Conservation (phyloP, 83 land plant genomes). For the Thuja plicata region DNA sequence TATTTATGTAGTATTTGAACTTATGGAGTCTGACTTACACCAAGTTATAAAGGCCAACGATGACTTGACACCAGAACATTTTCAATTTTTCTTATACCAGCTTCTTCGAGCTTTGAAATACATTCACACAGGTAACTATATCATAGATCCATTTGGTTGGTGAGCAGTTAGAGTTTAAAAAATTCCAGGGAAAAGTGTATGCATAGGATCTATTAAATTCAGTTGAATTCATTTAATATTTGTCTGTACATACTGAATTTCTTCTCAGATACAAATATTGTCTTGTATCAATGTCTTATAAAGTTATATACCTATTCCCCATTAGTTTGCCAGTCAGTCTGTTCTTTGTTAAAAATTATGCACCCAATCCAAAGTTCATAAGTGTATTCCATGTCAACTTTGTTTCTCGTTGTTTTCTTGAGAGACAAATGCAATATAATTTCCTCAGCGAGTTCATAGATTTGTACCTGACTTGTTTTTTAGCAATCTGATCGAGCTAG, state of each 20-base stretch:
- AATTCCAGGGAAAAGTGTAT: background rate
- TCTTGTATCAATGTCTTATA: background rate
- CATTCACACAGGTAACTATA: conserved; percentile 57
- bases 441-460: background rate
- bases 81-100: conserved; percentile 67
- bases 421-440: conserved; percentile 6
- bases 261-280: background rate
- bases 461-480: conserved; percentile 5
- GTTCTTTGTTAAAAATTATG: background rate
- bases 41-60: conserved; percentile 72
- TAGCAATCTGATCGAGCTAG: conserved; percentile 2
- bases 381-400: background rate
- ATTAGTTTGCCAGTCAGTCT: background rate
- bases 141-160: background rate
- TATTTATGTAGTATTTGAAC: conserved; percentile 64
- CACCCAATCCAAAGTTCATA: background rate
- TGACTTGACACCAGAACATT: conserved; percentile 65
- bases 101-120: conserved; percentile 68
- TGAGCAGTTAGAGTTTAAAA: background rate
- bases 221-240: background rate
- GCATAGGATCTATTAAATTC: background rate
- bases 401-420: conserved; percentile 1
- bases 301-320: background rate
- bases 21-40: conserved; percentile 68
- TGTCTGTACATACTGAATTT: background rate